phyloP scores from a whole-genome alignment of 2,329 filamentous ascomycete species.

The Volutella citrinella region DNA sequence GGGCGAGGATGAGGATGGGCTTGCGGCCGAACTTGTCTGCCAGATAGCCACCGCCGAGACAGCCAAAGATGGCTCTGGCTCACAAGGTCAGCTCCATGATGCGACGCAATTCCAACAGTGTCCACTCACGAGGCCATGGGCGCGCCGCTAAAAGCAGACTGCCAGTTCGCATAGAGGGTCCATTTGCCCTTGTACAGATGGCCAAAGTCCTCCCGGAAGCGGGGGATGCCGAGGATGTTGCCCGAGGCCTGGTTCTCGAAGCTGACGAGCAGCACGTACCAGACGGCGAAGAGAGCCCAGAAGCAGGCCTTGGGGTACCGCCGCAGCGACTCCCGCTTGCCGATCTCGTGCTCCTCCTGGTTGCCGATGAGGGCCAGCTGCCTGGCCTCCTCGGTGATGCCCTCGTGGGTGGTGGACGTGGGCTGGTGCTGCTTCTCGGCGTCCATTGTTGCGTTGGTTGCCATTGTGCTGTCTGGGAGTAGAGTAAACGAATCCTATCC shows the following conservation, averaged over 20 bases:
- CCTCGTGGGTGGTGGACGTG: too few relatives aligned
- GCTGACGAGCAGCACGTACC: conserved; percentile 35
- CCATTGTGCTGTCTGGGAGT: too few relatives aligned
- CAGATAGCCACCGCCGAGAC: conserved; percentile 12
- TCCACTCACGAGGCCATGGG: conserved; percentile 38
- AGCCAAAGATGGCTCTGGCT: too few relatives aligned
- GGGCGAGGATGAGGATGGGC: conserved; percentile 11
- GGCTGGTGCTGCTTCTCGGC: too few relatives aligned
- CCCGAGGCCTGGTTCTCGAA: conserved; percentile 42
- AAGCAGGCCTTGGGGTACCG: conserved; percentile 22
- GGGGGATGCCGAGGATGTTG: conserved; percentile 40
- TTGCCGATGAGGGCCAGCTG: conserved; percentile 21
- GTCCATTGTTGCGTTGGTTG: too few relatives aligned
- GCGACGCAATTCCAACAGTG: too few relatives aligned
- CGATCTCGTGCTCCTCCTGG: conserved; percentile 26
- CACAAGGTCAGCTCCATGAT: too few relatives aligned
- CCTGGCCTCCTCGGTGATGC: not conserved
- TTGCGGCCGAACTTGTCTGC: conserved; percentile 16
- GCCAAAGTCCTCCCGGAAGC: conserved; percentile 33
- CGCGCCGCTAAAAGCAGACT: conserved; percentile 40
- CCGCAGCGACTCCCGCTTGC: conserved; percentile 19
- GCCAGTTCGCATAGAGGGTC: conserved; percentile 41
- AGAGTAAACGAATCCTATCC: too few relatives aligned
- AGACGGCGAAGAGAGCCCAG: conserved; percentile 39
- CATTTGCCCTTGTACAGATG: conserved; percentile 31